A percentile compares a stretch with the other conserved stretches of the same genome.
These are phyloP conservation scores for Cardiospermum halicacabum DNA, from an alignment of 345 rosid species.

Conservation along the genomic window DNA sequence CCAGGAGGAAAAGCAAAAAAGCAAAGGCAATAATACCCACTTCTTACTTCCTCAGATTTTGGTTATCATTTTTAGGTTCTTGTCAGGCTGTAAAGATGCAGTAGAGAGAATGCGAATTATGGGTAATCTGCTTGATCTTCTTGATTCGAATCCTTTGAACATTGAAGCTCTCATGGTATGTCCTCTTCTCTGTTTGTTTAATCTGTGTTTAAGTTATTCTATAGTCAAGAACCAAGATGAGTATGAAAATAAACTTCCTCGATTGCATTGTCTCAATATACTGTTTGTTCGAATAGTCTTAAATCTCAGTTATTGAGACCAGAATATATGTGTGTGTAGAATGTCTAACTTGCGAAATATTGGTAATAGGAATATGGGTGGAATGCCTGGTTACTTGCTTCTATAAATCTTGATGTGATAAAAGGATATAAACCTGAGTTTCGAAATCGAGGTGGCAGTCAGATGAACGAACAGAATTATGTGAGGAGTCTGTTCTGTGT, in stretches of 20 bases:
- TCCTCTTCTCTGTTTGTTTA: slow-evolving; percentile 6
- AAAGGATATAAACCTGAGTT: slow-evolving; percentile 48
- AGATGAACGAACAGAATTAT: slow-evolving; percentile 53
- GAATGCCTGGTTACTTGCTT: slow-evolving; percentile 81
- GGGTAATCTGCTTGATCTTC: slow-evolving; percentile 73
- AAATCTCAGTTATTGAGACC: neutral
- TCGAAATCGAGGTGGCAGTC: slow-evolving; percentile 32
- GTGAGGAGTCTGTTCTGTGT: slow-evolving; percentile 67
- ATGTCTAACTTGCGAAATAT: slow-evolving; percentile 23
- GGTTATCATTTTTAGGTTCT: slow-evolving; percentile 65
- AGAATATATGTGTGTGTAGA: neutral
- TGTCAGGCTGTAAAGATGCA: slow-evolving; percentile 58
- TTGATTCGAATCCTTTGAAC: slow-evolving; percentile 82
- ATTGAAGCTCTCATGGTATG: slow-evolving; percentile 90
- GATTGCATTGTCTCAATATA: too few species aligned
- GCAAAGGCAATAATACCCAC: slow-evolving; percentile 56
- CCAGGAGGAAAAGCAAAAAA: slow-evolving; percentile 57
- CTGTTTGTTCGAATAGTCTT: neutral
- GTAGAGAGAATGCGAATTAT: slow-evolving; percentile 65
- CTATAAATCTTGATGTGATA: slow-evolving; percentile 63
- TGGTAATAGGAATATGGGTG: slow-evolving; percentile 79
- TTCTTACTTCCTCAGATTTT: slow-evolving; percentile 84
- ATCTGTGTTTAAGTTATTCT: neutral
- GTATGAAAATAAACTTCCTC: too few species aligned
- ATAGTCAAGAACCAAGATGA: neutral